Percentiles rank a stretch among this genome's conserved stretches.
These are phyloP conservation scores for Coemansia sp. DNA, from an alignment of 192 early-diverging fungal genomes.

Conservation along the genomic window DNA sequence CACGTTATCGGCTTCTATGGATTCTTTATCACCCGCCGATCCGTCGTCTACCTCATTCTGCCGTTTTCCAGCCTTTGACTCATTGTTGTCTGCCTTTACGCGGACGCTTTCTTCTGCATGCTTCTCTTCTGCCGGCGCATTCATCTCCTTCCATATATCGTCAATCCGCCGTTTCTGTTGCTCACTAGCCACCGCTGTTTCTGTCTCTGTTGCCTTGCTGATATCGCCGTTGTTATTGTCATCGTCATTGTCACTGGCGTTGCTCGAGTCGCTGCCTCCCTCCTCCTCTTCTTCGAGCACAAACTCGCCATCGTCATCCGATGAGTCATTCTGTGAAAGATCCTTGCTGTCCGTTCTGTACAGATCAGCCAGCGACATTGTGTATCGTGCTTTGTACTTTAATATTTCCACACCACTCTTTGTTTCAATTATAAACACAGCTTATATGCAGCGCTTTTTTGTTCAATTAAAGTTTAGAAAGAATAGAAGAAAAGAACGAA, in stretches of 20 bases:
- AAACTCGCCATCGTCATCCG: slow-evolving; percentile 8
- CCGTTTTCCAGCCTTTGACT: neutral
- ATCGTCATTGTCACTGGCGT: neutral
- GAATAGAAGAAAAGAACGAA: no score
- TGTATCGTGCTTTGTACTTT: neutral
- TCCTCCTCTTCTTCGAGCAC: neutral
- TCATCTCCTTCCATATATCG: slow-evolving; percentile 46
- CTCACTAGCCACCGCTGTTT: slow-evolving; percentile 2
- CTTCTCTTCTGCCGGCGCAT: slow-evolving; percentile 10
- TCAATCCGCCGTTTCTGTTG: slow-evolving; percentile 46
- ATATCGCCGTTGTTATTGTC: slow-evolving; percentile 1
- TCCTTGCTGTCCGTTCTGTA: slow-evolving; percentile 27
- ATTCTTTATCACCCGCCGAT: neutral
- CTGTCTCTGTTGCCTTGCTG: neutral
- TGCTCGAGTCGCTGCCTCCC: slow-evolving; percentile 1
- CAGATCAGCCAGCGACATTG: slow-evolving; percentile 51
- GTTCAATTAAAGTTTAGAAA: no score
- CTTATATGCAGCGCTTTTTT: no score
- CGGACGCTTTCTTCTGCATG: slow-evolving; percentile 16
- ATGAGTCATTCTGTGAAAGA: neutral
- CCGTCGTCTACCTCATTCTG: neutral
- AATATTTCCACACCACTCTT: no score
- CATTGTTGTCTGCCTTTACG: slow-evolving; percentile 1
- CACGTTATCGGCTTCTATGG: neutral
- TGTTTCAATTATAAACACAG: no score